Evolutionary conservation across 345 rosid species (phyloP).

Genomic region (Boechera divaricarpa): DNA sequence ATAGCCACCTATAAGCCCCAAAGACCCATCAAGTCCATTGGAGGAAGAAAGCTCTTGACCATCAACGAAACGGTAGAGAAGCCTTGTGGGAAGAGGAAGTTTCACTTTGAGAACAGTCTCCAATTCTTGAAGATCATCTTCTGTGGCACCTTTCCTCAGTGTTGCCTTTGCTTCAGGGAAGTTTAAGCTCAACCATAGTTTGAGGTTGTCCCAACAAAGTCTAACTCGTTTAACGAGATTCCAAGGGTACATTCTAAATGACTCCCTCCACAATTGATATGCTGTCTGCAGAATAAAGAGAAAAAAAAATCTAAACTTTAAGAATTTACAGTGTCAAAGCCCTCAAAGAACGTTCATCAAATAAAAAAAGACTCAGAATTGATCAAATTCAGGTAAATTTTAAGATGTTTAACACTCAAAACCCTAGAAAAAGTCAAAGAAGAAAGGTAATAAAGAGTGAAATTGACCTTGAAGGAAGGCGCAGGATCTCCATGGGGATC

Average conservation of each 20-base stretch:
- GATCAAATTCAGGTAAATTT: background rate
- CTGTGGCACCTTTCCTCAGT: slow-evolving; percentile 76
- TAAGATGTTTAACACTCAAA: background rate
- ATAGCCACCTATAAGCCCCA: slow-evolving; percentile 90
- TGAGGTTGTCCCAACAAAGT: slow-evolving; percentile 75
- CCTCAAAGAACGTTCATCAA: background rate
- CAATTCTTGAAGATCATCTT: slow-evolving; percentile 58
- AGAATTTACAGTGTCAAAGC: background rate
- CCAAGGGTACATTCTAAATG: slow-evolving; percentile 86
- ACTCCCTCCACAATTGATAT: slow-evolving; percentile 73
- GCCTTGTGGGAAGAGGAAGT: slow-evolving; percentile 76
- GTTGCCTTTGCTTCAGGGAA: slow-evolving; percentile 80
- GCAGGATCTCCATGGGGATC: slow-evolving; percentile 61
- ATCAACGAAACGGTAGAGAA: slow-evolving; percentile 81
- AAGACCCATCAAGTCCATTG: slow-evolving; percentile 7
- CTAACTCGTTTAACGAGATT: slow-evolving; percentile 71
- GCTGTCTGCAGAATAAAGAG: slow-evolving; percentile 52
- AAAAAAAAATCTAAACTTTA: background rate
- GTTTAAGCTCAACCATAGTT: slow-evolving; percentile 62
- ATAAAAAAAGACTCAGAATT: background rate
- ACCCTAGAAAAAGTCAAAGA: slow-evolving; percentile 6
- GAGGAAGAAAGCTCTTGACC: slow-evolving; percentile 59
- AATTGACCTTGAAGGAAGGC: slow-evolving; percentile 77
- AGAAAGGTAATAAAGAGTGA: background rate
- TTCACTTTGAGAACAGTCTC: slow-evolving; percentile 62